phyloP scores from a whole-genome alignment of 2,329 filamentous ascomycete genomes.

The Hypoxylon sp. region DNA sequence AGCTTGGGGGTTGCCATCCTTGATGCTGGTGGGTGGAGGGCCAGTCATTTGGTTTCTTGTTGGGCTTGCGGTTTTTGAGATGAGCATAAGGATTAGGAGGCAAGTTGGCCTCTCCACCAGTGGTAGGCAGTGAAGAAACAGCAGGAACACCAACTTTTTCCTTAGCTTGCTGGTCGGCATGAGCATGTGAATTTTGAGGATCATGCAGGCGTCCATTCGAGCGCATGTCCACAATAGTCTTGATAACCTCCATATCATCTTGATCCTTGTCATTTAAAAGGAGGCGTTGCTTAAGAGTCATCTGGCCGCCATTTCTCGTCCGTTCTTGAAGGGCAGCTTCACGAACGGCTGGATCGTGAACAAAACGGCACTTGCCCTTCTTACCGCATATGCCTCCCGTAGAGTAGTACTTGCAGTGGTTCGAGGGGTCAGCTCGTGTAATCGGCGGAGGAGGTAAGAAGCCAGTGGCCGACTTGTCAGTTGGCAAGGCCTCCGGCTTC shows the following conservation, averaged over 20 bases:
- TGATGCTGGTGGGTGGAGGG: constrained; percentile 54
- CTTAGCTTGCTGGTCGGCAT: constrained; percentile 52
- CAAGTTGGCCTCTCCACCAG: constrained; percentile 50
- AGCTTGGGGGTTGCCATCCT: constrained; percentile 58
- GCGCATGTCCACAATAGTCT: constrained; percentile 76
- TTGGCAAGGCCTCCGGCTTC: constrained; percentile 71
- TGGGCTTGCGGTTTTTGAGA: constrained; percentile 45
- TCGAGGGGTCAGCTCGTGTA: constrained; percentile 71
- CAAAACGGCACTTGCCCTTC: constrained; percentile 82
- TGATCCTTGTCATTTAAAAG: constrained; percentile 78
- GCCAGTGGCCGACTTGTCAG: constrained; percentile 58
- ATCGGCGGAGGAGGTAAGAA: constrained; percentile 64
- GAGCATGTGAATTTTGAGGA: constrained; percentile 52
- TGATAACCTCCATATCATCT: constrained; percentile 75
- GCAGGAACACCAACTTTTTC: constrained; percentile 40
- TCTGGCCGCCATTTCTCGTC: constrained; percentile 74
- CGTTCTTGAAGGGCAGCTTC: constrained; percentile 75
- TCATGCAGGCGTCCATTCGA: constrained; percentile 68
- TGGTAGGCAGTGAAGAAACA: constrained; percentile 50
- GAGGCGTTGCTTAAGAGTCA: constrained; percentile 76
- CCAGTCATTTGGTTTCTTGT: constrained; percentile 40
- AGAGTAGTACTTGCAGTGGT: constrained; percentile 79
- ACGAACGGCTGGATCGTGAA: constrained; percentile 74
- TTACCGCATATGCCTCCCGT: constrained; percentile 78
- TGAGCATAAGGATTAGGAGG: constrained; percentile 56